These are phyloP conservation scores for Marasmius oreades DNA, from an alignment of 1,284 basidiomycete species.

Conservation along the genomic window DNA sequence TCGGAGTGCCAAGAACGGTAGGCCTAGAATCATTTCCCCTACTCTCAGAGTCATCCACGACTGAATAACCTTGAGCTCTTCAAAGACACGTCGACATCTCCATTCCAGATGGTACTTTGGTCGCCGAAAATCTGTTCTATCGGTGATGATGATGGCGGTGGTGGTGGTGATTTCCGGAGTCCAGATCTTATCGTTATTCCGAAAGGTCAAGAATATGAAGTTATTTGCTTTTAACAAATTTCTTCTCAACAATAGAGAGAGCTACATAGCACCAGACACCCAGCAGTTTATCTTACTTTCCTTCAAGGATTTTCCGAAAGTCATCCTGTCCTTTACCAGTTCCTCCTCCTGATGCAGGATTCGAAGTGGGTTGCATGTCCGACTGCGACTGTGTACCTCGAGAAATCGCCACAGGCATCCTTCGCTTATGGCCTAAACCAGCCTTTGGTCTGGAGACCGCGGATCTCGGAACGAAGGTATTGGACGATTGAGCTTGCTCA, in stretches of 20 bases:
- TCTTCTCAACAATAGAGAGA: not conserved
- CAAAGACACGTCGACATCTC: too few relatives aligned
- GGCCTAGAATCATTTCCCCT: too few relatives aligned
- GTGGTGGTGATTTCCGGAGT: too few relatives aligned
- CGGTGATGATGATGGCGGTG: too few relatives aligned
- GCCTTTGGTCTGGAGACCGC: conserved; percentile 65
- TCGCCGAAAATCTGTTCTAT: too few relatives aligned
- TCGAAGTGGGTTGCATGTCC: conserved; percentile 8
- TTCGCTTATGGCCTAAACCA: conserved; percentile 57
- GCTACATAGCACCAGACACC: not conserved
- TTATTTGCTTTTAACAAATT: too few relatives aligned
- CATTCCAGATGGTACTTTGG: too few relatives aligned
- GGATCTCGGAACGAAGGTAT: conserved; percentile 61
- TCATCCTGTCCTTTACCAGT: conserved; percentile 66
- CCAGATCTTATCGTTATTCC: too few relatives aligned
- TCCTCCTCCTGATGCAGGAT: conserved; percentile 17
- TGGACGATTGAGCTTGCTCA: conserved; percentile 29
- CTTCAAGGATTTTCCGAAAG: conserved; percentile 71
- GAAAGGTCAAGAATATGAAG: too few relatives aligned
- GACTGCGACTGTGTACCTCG: conserved; percentile 18
- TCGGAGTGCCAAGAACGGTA: too few relatives aligned
- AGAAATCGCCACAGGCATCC: conserved; percentile 21
- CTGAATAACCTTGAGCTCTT: too few relatives aligned
- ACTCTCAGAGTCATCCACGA: too few relatives aligned
- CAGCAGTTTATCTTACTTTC: conserved; percentile 1